Base-by-base conservation (phyloP, 306 rosid species). In the Calophaca sinica region DNA sequence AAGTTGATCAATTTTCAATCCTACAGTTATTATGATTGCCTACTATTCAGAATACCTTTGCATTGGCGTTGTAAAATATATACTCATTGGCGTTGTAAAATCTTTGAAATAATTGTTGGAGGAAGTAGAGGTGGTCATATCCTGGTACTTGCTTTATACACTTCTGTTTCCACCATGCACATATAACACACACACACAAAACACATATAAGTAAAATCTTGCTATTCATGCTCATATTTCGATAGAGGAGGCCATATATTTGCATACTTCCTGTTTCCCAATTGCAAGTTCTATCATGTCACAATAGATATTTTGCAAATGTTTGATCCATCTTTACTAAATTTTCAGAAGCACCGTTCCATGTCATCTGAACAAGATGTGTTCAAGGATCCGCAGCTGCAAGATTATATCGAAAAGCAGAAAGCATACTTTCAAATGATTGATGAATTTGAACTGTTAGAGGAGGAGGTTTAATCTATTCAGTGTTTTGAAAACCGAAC, bases 351-450 rank as follows among this genome's bases (percentile, higher is more conserved):
- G 82, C 88, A 61, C 70, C 76, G 64, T 42, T 36, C n/a, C 2
- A 1, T 28, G 59, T 12, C 82, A 3, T 55, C 82, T 58, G 58
- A 75, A 20, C 26, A 20, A 20, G 26, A 20, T 14, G 41, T n/a
- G 8, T 51, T 48, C 46, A 51, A 81, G 67, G 46, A 80, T 49
- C 73, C 64, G 32, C 33, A 29, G 73, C 72, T 85, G 2, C 81
- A 86, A 79, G 93, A 89, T 36, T 88, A 74, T 65, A 72, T 93
- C 1, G 76, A 82, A 61, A 53, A 88, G 76, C 90, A 86, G 62
- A 86, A 74, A 58, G 89, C 89, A 0, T 88, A 90, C 84, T 90
- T 89, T 73, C 86, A 84, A 42, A 86, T 70, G 82, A 75, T 92
- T 26, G 91, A 92, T 82, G 90, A 89, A 66, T 88, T 80, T 52